Evolutionary conservation across 1,284 basidiomycete species (phyloP), one percentile per base, ranked within the genome.

Genomic region (Mycena sp.): DNA sequence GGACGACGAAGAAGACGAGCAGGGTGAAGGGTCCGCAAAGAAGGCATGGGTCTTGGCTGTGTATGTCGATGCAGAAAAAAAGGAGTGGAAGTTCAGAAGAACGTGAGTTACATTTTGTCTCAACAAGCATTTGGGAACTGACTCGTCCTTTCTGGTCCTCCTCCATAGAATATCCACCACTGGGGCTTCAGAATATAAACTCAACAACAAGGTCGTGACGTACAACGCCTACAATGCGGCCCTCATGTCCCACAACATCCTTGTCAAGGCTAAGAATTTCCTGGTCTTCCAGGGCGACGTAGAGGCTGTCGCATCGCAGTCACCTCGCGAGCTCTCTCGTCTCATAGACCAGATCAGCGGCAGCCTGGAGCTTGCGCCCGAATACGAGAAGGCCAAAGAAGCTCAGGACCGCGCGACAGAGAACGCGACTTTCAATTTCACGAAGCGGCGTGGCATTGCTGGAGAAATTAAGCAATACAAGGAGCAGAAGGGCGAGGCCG

Each of bases 221-320:
- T 96, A 95, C 75, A 86, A 89, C 28, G 86, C 87, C 0, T 98
- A 98, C 80, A 96, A 96, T 67, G 81, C 88, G 12, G 91, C 93
- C 17, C 89, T 98, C 30, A 85, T 92, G 60, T 83, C 86, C 25
- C 95, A 97, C 77, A 98, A 99, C 74, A 95, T 99, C 72, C 92
- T 99, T 59, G 96, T 99, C 74, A 98, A 98, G 79, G 98, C 98
- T 21, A 98, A 98, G 81, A 99, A 99, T 82, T 99, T 99, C 74
- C 90, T 99, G 58, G 98, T 99, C n/a, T 99, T 99, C 80, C 96
- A 98, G 77, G 98, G 98, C 58, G 98, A 99, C 75, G 98, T 99
- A 38, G 98, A 99, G 79, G 94, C 95, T 2, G 94, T 99, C 48
- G 98, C 98, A 0, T 95, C 94, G 9, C 98, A 99, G 73, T 96